These are phyloP conservation scores for Neocucurbitaria cava DNA, from an alignment of 2,329 filamentous ascomycete genomes.

Conservation along the genomic window DNA sequence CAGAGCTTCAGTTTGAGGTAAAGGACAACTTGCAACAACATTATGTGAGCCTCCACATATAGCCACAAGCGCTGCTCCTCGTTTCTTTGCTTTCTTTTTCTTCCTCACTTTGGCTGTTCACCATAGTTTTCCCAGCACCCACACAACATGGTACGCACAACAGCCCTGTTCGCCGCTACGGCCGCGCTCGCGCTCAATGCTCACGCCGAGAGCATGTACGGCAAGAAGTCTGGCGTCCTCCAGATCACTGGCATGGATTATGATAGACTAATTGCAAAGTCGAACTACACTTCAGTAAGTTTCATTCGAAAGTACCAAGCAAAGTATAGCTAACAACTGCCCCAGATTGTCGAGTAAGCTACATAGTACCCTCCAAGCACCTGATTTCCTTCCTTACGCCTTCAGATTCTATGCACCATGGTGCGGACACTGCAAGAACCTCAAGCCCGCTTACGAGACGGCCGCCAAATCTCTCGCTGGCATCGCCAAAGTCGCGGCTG, in stretches of 20 bases:
- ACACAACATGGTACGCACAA: conserved; percentile 44
- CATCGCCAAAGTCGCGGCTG: conserved; percentile 89
- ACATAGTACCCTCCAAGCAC: background rate
- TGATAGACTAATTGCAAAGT: conserved; percentile 81
- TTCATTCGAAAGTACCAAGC: background rate
- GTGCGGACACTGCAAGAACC: conserved; percentile 96
- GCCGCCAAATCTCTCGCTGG: conserved; percentile 88
- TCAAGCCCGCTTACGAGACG: conserved; percentile 96
- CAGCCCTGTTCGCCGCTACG: conserved; percentile 58
- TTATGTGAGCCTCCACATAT: conserved; percentile 19
- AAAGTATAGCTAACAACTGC: conserved; percentile 7
- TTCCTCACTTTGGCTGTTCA: conserved; percentile 4
- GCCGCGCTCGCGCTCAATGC: conserved; percentile 71
- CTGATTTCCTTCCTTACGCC: conserved; percentile 7
- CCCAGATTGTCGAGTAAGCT: conserved; percentile 51
- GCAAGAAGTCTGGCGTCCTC: conserved; percentile 84
- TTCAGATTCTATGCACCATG: conserved; percentile 95
- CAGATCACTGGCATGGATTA: conserved; percentile 82
- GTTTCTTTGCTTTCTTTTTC: conserved; percentile 7
- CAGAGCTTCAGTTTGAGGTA: background rate
- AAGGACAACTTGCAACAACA: conserved; percentile 17
- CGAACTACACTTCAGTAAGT: conserved; percentile 88
- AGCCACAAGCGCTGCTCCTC: conserved; percentile 12
- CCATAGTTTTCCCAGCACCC: conserved; percentile 3
- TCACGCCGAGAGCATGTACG: conserved; percentile 77